These are phyloP conservation scores for Apophysomyces variabilis DNA, from an alignment of 371 early-diverging fungal genomes.

Conservation along the genomic window DNA sequence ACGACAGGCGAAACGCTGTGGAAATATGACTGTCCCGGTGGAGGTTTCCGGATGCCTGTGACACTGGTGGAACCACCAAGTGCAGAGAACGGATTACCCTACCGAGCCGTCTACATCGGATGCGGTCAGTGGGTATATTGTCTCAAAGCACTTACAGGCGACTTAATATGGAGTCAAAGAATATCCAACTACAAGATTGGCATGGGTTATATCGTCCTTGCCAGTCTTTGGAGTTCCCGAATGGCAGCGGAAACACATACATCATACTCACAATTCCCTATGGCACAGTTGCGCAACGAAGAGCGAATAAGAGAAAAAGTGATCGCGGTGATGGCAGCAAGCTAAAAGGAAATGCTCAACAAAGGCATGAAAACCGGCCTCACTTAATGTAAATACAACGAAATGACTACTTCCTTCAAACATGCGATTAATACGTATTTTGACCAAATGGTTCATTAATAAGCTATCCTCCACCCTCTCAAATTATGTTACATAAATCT, in stretches of 20 bases:
- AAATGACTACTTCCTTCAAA: too few relatives aligned
- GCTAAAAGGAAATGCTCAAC: too few relatives aligned
- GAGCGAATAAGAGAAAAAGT: background rate
- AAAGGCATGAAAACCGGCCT: too few relatives aligned
- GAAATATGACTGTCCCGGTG: slow-evolving; percentile 41
- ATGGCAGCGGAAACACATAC: slow-evolving; percentile 33
- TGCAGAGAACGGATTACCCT: background rate
- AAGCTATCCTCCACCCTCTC: too few relatives aligned
- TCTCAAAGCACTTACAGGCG: slow-evolving; percentile 26
- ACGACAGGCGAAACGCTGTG: slow-evolving; percentile 32
- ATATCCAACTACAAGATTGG: slow-evolving; percentile 26
- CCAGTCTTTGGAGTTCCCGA: slow-evolving; percentile 42
- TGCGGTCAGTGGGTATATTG: slow-evolving; percentile 35
- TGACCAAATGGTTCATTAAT: too few relatives aligned
- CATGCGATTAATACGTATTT: too few relatives aligned
- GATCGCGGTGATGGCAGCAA: too few relatives aligned
- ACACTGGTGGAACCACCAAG: slow-evolving; percentile 31
- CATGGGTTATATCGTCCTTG: slow-evolving; percentile 33
- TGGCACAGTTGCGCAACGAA: background rate
- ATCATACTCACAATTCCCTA: slow-evolving; percentile 23
- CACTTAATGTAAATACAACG: too few relatives aligned
- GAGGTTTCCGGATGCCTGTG: slow-evolving; percentile 28
- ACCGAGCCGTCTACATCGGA: slow-evolving; percentile 30
- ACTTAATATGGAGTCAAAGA: slow-evolving; percentile 28
- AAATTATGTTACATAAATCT: too few relatives aligned